Evolutionary conservation across 495 filamentous ascomycete genomes (phyloP), one percentile per base, ranked within the genome.

Genomic region (Trichoderma reesei): DNA sequence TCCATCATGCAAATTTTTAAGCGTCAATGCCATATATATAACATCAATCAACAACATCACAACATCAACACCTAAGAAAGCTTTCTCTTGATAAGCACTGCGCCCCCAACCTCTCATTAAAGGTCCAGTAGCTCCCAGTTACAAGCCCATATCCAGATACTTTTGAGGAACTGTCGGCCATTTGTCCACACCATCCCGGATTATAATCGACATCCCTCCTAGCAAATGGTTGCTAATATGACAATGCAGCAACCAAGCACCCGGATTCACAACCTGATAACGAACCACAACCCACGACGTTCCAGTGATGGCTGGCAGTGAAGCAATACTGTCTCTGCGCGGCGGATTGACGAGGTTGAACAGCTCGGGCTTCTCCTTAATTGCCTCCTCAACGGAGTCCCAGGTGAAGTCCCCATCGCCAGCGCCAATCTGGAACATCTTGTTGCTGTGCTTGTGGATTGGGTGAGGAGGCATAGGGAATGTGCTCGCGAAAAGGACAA

Each of bases 371-470:
- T 67, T 75, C 66, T 41, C 68, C 44, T 76, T 66, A 51, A 78
- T 73, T 0, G 84, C 85, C 60, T 84, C 81, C 1, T 74, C 79
- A 9, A 86, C 82, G 2, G 76, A 74, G 7, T 72, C 70, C 63
- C 77, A 87, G 5, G 72, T 81, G 65, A 81, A 88, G 0, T 59
- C 65, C 0, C 83, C 83, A 0, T 54, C 64, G 3, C 82, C 84
- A 41, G 70, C 64, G 1, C 85, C 85, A 63, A 87, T 80, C 36
- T 81, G 70, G 65, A 79, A 85, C 63, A 75, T 80, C 64, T 85
- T 86, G 69, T 82, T 86, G 26, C 78, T 81, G 71, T 88, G 85
- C 68, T 87, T 87, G 72, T 88, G 85, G 61, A 88, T 82, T 0
- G 82, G 79, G 63, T 88, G 85, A 41, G 78, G 70, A 0, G 76